A percentile compares a stretch with the other conserved stretches of the same genome.
phyloP scores from a whole-genome alignment of 257 asterid species.

The Plantago ovata region DNA sequence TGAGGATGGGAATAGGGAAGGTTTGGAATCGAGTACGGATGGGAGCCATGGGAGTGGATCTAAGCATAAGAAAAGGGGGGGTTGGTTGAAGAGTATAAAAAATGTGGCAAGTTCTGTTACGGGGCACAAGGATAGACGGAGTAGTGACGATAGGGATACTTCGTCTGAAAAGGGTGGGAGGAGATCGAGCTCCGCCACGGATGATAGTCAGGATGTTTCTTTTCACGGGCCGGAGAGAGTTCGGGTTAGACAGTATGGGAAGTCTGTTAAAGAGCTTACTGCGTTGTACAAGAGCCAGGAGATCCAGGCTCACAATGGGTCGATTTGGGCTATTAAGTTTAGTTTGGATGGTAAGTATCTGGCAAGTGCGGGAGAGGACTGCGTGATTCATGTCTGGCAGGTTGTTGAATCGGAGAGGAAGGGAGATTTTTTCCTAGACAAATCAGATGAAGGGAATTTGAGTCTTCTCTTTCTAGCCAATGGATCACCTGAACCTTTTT shows the following conservation, averaged over 20 bases:
- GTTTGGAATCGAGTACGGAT: constrained; percentile 42
- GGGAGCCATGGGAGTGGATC: constrained; percentile 49
- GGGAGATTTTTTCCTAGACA: constrained; percentile 71
- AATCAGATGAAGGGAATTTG: constrained; percentile 77
- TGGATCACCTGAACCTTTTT: constrained; percentile 84
- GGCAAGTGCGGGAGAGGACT: constrained; percentile 99
- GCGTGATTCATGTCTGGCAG: constrained; percentile 94
- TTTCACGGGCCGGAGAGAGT: constrained; percentile 88
- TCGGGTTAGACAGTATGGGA: constrained; percentile 84
- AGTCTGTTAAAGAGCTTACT: constrained; percentile 79
- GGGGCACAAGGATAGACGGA: constrained; percentile 67
- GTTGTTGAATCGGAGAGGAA: constrained; percentile 80
- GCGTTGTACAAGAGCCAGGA: constrained; percentile 88
- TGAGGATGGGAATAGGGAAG: constrained; percentile 66
- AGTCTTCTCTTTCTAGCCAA: constrained; percentile 59
- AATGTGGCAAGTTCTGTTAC: constrained; percentile 75
- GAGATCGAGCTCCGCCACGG: constrained; percentile 97
- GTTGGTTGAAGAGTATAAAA: constrained; percentile 80
- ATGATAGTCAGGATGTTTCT: constrained; percentile 89
- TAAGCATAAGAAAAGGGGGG: constrained; percentile 61
- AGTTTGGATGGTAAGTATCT: constrained; percentile 96
- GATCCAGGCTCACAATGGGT: constrained; percentile 88
- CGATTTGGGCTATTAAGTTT: constrained; percentile 89
- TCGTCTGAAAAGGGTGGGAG: constrained; percentile 97
- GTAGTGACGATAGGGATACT: constrained; percentile 95